phyloP scores from a whole-genome alignment of 176 grass and related monocot genomes.

The Oryza longistaminata region DNA sequence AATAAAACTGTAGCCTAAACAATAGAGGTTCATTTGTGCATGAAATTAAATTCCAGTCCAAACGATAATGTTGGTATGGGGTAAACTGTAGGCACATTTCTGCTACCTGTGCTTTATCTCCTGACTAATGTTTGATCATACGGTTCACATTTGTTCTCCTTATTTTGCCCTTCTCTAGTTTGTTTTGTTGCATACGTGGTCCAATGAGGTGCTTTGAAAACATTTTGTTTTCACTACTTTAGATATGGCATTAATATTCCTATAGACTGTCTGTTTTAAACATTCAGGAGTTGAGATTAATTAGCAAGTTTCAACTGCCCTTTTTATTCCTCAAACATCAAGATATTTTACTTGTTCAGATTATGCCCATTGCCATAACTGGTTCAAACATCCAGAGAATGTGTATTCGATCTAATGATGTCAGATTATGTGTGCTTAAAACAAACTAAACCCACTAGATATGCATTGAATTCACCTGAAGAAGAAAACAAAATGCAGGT shows the following conservation, averaged over 20 bases:
- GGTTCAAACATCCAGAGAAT: background rate
- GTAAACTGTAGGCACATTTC: too few species aligned
- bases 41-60: too few species aligned
- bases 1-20: too few species aligned
- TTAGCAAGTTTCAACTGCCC: background rate
- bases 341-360: background rate
- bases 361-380: background rate
- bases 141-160: too few species aligned
- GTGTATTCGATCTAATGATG: conserved; percentile 13
- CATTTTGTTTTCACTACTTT: too few species aligned
- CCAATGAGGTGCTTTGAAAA: too few species aligned
- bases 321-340: background rate
- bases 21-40: too few species aligned
- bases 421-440: background rate
- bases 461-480: background rate
- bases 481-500: conserved; percentile 52
- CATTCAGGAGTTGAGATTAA: background rate
- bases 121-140: too few species aligned
- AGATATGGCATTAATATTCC: background rate
- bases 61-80: too few species aligned
- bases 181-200: too few species aligned
- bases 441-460: background rate
- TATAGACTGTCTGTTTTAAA: background rate
- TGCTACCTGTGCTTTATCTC: too few species aligned
- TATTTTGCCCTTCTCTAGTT: too few species aligned